Percentiles rank a stretch among this genome's conserved stretches.
phyloP scores from a whole-genome alignment of 768 basidiomycete genomes.

The Mycena leptocephala region DNA sequence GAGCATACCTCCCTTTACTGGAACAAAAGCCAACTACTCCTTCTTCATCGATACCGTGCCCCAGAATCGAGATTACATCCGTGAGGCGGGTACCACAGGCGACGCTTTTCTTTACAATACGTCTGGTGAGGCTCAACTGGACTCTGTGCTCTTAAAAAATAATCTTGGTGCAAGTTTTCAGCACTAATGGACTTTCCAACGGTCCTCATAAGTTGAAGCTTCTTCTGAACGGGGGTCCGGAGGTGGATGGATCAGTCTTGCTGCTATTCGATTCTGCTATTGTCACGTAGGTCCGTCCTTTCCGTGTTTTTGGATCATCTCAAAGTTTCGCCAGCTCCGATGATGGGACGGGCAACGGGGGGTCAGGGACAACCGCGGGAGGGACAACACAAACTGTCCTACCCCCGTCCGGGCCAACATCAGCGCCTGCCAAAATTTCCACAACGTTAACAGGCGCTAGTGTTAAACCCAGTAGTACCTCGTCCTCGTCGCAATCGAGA shows the following conservation, averaged over 20 bases:
- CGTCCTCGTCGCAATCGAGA: background rate
- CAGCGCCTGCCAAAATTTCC: background rate
- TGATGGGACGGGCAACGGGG: background rate
- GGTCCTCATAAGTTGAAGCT: constrained; percentile 10
- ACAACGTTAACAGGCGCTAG: background rate
- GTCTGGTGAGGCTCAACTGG: background rate
- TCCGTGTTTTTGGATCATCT: background rate
- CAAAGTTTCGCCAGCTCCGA: background rate
- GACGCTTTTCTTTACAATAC: constrained; percentile 21
- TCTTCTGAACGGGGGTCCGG: constrained; percentile 13
- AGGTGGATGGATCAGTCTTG: constrained; percentile 15
- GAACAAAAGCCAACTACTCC: constrained; percentile 20
- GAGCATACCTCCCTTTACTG: constrained; percentile 19
- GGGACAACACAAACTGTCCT: background rate
- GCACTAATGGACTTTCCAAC: background rate
- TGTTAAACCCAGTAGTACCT: background rate
- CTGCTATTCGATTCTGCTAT: constrained; percentile 20
- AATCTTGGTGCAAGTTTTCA: background rate
- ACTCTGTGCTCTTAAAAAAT: background rate
- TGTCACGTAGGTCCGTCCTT: constrained; percentile 6
- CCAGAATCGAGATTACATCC: constrained; percentile 3
- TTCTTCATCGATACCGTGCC: constrained; percentile 18
- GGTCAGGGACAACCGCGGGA: background rate
- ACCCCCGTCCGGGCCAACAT: background rate
- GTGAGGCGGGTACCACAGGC: constrained; percentile 20